phyloP scores from a whole-genome alignment of 2,329 filamentous ascomycete genomes.

The Colletotrichum agaves region DNA sequence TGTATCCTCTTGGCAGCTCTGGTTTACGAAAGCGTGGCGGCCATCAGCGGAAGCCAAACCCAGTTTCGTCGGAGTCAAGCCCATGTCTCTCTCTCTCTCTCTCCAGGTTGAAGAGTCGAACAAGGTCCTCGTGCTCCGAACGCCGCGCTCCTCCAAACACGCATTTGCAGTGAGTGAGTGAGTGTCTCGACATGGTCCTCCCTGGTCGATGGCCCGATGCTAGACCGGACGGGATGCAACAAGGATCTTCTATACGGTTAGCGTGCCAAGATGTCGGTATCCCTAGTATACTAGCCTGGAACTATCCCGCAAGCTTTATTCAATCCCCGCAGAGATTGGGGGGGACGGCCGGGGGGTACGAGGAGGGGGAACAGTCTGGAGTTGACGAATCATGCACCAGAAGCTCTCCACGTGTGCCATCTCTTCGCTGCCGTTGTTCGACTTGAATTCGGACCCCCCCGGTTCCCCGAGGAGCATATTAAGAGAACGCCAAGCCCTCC shows the following conservation, averaged over 20 bases:
- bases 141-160: too few species aligned
- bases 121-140: not conserved
- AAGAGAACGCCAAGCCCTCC: constrained; percentile 31
- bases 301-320: constrained; percentile 17
- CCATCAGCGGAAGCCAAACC: not conserved
- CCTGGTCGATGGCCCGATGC: constrained; percentile 6
- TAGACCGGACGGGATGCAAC: constrained; percentile 12
- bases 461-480: constrained; percentile 17
- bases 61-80: not conserved
- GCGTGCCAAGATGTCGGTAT: constrained; percentile 38
- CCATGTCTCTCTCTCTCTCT: constrained; percentile 5
- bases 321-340: constrained; percentile 1
- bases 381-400: constrained; percentile 21
- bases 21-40: not conserved
- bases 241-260: constrained; percentile 9
- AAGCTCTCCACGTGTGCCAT: constrained; percentile 33
- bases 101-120: constrained; percentile 3
- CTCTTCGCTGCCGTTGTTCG: constrained; percentile 20
- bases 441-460: constrained; percentile 15
- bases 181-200: constrained; percentile 22
- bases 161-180: too few species aligned
- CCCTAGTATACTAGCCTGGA: constrained; percentile 22
- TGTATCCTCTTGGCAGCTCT: constrained; percentile 22
- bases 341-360: too few species aligned
- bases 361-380: constrained; percentile 5